These are phyloP conservation scores for Paramecium primaurelia DNA, from an alignment of 73 alveolate genomes.

Conservation along the genomic window DNA sequence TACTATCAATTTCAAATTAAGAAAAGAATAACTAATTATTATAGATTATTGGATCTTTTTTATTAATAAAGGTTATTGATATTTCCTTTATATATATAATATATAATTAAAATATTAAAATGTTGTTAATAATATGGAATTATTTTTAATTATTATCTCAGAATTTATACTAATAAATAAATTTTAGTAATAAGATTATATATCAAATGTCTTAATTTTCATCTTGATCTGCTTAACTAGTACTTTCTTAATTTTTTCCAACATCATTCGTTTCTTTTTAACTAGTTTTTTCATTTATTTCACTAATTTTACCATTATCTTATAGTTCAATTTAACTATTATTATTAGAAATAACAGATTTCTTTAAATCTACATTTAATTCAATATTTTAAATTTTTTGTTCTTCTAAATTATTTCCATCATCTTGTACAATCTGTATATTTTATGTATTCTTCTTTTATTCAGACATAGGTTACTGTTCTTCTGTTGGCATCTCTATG, in stretches of 20 bases:
- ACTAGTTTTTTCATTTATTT: neutral
- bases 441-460: neutral
- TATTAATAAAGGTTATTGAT: too few species aligned
- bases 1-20: too few species aligned
- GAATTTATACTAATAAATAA: neutral
- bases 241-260: neutral
- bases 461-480: neutral
- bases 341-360: neutral
- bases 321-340: neutral
- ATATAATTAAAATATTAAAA: too few species aligned
- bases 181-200: neutral
- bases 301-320: neutral
- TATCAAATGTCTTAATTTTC: neutral
- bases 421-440: neutral
- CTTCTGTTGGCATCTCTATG: conserved; percentile 26
- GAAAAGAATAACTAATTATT: too few species aligned
- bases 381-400: neutral
- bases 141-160: neutral
- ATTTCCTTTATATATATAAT: too few species aligned
- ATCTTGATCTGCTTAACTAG: neutral
- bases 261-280: neutral
- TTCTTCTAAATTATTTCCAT: neutral
- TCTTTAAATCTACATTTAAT: neutral
- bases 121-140: neutral
- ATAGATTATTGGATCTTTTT: neutral